These are phyloP conservation scores for Botrytis byssoidea DNA, from an alignment of 2,329 filamentous ascomycete species.

Conservation along the genomic window DNA sequence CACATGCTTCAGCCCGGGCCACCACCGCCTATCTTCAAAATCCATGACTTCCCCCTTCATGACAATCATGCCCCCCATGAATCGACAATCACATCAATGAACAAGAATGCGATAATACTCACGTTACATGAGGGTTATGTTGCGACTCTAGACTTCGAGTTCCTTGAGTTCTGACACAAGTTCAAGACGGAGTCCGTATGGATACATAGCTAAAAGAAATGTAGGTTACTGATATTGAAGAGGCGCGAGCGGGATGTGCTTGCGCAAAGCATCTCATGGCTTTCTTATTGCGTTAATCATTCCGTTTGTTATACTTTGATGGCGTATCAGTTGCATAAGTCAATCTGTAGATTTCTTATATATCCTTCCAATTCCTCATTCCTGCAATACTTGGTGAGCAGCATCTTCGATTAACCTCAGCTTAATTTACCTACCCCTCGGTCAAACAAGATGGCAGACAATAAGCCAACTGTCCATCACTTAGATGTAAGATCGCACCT, in stretches of 20 bases:
- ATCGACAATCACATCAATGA: background rate
- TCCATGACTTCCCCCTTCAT: background rate
- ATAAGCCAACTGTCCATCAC: conserved; percentile 33
- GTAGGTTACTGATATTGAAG: background rate
- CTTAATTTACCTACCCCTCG: background rate
- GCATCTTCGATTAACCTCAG: background rate
- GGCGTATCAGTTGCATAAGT: background rate
- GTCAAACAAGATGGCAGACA: conserved; percentile 21
- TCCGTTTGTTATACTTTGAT: background rate
- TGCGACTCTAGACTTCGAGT: too few species aligned
- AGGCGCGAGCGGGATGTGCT: background rate
- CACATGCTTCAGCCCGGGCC: background rate
- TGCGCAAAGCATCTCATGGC: background rate
- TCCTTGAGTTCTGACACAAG: background rate
- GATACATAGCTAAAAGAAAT: background rate
- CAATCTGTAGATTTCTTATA: background rate
- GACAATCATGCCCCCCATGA: background rate
- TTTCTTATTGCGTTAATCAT: background rate
- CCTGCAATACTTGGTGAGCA: background rate
- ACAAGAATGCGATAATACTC: background rate
- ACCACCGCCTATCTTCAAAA: background rate
- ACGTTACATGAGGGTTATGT: background rate
- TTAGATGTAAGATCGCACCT: conserved; percentile 27
- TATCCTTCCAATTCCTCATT: too few species aligned
- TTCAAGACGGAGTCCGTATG: background rate